Evolutionary conservation across 352 stramenopile genomes (phyloP).

Genomic region (Phytophthora podocarpi): DNA sequence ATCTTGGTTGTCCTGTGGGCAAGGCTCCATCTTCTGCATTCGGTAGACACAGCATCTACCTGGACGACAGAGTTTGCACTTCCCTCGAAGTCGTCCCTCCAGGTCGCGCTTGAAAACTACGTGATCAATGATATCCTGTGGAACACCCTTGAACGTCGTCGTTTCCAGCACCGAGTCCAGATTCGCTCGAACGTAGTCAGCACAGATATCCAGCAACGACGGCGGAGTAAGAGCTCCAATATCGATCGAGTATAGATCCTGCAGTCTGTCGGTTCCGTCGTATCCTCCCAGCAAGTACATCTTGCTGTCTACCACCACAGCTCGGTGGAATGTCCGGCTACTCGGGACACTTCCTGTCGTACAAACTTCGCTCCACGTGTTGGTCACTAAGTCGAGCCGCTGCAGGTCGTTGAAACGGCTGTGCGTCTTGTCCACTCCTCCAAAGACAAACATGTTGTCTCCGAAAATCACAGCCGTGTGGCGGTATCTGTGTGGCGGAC

Average conservation of each 20-base stretch:
- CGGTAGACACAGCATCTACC: slow-evolving; percentile 78
- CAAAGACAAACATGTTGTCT: slow-evolving; percentile 90
- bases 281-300: slow-evolving; percentile 91
- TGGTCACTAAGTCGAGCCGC: slow-evolving; percentile 74
- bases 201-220: slow-evolving; percentile 76
- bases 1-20: slow-evolving; percentile 36
- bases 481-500: slow-evolving; percentile 81
- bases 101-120: slow-evolving; percentile 80
- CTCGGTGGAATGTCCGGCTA: slow-evolving; percentile 87
- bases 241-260: slow-evolving; percentile 87
- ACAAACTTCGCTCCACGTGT: slow-evolving; percentile 87
- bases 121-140: slow-evolving; percentile 74
- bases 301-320: slow-evolving; percentile 75
- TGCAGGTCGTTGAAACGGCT: slow-evolving; percentile 89
- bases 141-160: slow-evolving; percentile 81
- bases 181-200: slow-evolving; percentile 72
- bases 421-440: slow-evolving; percentile 90
- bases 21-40: slow-evolving; percentile 40
- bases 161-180: slow-evolving; percentile 63
- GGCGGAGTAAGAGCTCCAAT: slow-evolving; percentile 77
- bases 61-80: slow-evolving; percentile 74
- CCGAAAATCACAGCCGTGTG: slow-evolving; percentile 86
- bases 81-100: slow-evolving; percentile 66
- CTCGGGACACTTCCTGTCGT: slow-evolving; percentile 82
- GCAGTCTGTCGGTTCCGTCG: slow-evolving; percentile 82